Evolutionary conservation across 768 basidiomycete genomes (phyloP).

Genomic region (Suillus fuscotomentosus): DNA sequence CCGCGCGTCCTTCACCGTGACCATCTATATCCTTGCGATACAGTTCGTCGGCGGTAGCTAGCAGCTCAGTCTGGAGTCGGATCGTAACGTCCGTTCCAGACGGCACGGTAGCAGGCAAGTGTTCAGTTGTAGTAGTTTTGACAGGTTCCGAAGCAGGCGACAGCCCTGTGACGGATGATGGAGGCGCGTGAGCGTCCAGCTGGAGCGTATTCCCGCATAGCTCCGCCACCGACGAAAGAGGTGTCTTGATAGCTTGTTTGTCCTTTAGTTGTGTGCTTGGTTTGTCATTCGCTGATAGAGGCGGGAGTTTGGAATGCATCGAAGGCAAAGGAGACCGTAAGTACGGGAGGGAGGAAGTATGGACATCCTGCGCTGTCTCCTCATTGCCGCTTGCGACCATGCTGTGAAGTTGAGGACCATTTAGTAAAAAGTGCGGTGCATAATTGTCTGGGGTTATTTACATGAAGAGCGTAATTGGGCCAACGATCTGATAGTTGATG

Average conservation of each 20-base stretch:
- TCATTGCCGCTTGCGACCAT: slow-evolving; percentile 30
- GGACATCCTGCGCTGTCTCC: slow-evolving; percentile 20
- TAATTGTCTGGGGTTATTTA: background rate
- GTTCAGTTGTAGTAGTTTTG: slow-evolving; percentile 44
- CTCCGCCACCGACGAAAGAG: slow-evolving; percentile 14
- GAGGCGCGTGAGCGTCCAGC: slow-evolving; percentile 21
- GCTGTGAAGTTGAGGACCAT: slow-evolving; percentile 21
- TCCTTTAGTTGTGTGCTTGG: slow-evolving; percentile 48
- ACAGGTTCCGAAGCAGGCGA: slow-evolving; percentile 49
- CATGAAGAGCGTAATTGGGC: background rate
- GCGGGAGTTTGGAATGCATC: slow-evolving; percentile 8
- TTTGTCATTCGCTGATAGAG: slow-evolving; percentile 25
- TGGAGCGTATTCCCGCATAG: slow-evolving; percentile 22
- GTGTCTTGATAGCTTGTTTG: slow-evolving; percentile 28
- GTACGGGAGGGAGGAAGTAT: slow-evolving; percentile 8
- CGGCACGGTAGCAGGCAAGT: slow-evolving; percentile 32
- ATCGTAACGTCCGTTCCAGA: slow-evolving; percentile 31
- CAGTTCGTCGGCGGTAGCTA: slow-evolving; percentile 60
- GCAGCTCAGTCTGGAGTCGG: slow-evolving; percentile 55
- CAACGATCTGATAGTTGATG: slow-evolving; percentile 3
- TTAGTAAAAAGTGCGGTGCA: slow-evolving; percentile 9
- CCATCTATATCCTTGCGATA: slow-evolving; percentile 43
- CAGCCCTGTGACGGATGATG: slow-evolving; percentile 32
- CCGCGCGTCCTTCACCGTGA: slow-evolving; percentile 19
- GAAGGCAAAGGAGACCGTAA: slow-evolving; percentile 11